Percentiles rank a stretch among this genome's conserved stretches.
These are phyloP conservation scores for Pseudogymnoascus sp. DNA, from an alignment of 2,329 filamentous ascomycete species.

Conservation along the genomic window DNA sequence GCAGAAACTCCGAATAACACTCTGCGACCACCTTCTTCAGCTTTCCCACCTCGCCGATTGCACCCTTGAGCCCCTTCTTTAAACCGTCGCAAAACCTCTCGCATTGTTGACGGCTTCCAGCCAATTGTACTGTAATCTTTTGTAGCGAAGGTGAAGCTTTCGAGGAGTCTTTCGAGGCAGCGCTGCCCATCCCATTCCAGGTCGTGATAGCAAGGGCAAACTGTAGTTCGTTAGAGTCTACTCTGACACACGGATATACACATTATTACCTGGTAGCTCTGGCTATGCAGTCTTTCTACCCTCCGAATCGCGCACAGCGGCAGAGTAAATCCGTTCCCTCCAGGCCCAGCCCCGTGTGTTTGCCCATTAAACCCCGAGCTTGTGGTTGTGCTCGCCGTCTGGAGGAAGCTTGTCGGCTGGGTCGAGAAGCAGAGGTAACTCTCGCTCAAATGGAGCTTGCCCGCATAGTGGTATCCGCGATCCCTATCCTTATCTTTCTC, in stretches of 20 bases:
- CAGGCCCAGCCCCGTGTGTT: constrained; percentile 85
- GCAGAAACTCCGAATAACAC: constrained; percentile 85
- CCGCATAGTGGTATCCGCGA: constrained; percentile 79
- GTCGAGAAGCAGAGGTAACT: constrained; percentile 96
- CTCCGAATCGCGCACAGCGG: constrained; percentile 85
- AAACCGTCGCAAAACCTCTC: constrained; percentile 94
- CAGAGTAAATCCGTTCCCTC: constrained; percentile 91
- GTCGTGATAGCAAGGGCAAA: constrained; percentile 93
- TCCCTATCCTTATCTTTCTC: constrained; percentile 59
- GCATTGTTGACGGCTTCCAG: constrained; percentile 78
- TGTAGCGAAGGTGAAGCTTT: constrained; percentile 50
- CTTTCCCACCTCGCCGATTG: constrained; percentile 79
- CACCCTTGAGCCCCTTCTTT: constrained; percentile 80
- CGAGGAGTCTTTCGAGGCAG: constrained; percentile 42
- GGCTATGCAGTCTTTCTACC: constrained; percentile 87
- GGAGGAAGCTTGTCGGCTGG: constrained; percentile 77
- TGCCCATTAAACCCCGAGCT: constrained; percentile 85
- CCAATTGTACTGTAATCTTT: constrained; percentile 84
- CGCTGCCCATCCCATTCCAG: constrained; percentile 67
- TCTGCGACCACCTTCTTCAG: constrained; percentile 71
- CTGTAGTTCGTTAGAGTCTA: constrained; percentile 31
- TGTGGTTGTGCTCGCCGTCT: constrained; percentile 67
- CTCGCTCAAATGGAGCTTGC: constrained; percentile 89
- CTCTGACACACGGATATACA: constrained; percentile 10
- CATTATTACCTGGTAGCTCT: constrained; percentile 61